Base-by-base conservation (phyloP, 805 yeast genomes). In the Lipomyces sp. region DNA sequence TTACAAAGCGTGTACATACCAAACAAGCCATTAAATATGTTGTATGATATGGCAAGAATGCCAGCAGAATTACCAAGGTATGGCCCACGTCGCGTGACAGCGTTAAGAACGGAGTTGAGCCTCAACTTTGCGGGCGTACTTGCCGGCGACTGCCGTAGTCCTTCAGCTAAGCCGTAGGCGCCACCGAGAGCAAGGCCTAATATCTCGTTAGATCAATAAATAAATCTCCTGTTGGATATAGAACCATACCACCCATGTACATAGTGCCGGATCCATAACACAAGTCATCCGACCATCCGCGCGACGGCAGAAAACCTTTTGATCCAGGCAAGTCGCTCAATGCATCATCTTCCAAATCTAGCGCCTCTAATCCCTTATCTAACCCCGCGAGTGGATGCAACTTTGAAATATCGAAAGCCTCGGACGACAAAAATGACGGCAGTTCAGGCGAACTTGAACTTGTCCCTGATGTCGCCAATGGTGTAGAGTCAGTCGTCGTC, bases 211-310 rank as follows among this genome's bases (percentile, higher is more conserved):
- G 54, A 4, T 15, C 13, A 35, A 32, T 11, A 8, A 24, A 29
- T 55, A 10, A 13, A n/a, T 5, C 18, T 5, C 8, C n/a, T 30
- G 24, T n/a, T 15, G 10, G 4, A 24, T 10, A 4, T 39, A 8
- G 18, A 24, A 60, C 69, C 24, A 37, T 57, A 66, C 73, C 82
- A 39, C 90, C 73, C 72, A 95, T 83, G 77, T 95, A 95, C 61
- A 92, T 92, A 5, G 97, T 87, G 79, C 99, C 99, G 10, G 98
- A 90, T 73, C 99, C 99, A 79, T 95, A 95, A 84, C 98, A 92
- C 71, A 95, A 84, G 80, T 95, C 98, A 78, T 95, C 99, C 15
- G 92, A 85, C 96, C 97, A 95, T 73, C 96, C 97, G 81, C 98
- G 88, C n/a, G 96, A 90, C 34, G 99, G 97, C 70, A 95, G 85